Evolutionary conservation across 495 filamentous ascomycete genomes (phyloP).

Genomic region (Ramalina intermedia): DNA sequence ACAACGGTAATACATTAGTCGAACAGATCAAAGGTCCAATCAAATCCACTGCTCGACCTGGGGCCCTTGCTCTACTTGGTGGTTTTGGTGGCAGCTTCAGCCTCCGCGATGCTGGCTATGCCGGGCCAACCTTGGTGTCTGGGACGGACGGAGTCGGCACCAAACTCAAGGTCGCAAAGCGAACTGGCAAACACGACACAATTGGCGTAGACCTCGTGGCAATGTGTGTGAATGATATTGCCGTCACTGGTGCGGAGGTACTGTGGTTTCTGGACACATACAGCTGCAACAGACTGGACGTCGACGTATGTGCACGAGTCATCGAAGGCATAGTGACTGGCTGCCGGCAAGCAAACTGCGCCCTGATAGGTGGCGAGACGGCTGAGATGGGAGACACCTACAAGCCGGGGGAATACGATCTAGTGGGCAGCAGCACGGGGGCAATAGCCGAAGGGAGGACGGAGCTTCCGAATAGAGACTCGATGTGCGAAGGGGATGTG

Average conservation of each 20-base stretch:
- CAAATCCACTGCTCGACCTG: slow-evolving; percentile 61
- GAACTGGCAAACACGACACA: slow-evolving; percentile 74
- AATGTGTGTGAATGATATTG: slow-evolving; percentile 96
- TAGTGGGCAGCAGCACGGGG: slow-evolving; percentile 75
- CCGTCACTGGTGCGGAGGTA: slow-evolving; percentile 88
- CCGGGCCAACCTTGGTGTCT: slow-evolving; percentile 56
- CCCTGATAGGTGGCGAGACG: slow-evolving; percentile 89
- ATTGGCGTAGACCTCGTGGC: slow-evolving; percentile 89
- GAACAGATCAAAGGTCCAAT: slow-evolving; percentile 76
- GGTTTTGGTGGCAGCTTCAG: slow-evolving; percentile 90
- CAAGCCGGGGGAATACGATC: slow-evolving; percentile 65
- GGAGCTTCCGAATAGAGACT: slow-evolving; percentile 57
- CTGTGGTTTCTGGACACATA: slow-evolving; percentile 95
- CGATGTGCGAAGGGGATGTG: slow-evolving; percentile 70
- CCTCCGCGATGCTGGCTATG: slow-evolving; percentile 61
- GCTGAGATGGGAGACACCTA: slow-evolving; percentile 97
- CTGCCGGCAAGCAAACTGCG: slow-evolving; percentile 67
- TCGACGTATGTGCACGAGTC: slow-evolving; percentile 60
- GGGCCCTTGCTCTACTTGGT: slow-evolving; percentile 80
- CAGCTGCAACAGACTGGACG: slow-evolving; percentile 72
- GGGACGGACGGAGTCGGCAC: slow-evolving; percentile 95
- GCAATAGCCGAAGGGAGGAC: slow-evolving; percentile 50
- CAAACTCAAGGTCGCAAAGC: slow-evolving; percentile 87
- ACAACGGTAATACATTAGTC: slow-evolving; percentile 82
- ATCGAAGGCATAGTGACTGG: slow-evolving; percentile 77